Base-by-base conservation (phyloP, 495 filamentous ascomycete species). In the Penicillium chermesinum region DNA sequence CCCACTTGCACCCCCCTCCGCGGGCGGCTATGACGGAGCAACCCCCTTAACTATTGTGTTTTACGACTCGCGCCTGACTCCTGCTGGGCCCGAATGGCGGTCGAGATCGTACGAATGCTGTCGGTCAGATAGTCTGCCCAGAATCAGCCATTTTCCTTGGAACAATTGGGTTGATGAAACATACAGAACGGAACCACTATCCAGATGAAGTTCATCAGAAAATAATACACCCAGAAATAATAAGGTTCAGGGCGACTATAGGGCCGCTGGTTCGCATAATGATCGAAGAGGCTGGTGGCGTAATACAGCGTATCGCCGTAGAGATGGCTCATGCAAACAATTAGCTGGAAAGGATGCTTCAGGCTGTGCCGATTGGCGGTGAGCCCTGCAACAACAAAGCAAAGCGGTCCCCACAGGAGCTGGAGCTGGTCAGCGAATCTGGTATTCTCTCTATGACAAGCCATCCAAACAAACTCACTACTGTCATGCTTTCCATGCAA, bases 201-300 rank as follows among this genome's bases (percentile, higher is more conserved):
- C 90, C 90, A 96, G 43, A 90, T 86, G 38, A 81, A 73, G 59
- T 96, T 96, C 79, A 95, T 85, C 14, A 85, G 75, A 16, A 90
- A 79, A 59, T 87, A 96, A 61, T 96, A 96, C 12, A 83, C 65
- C 88, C 89, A 96, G 61, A 87, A 95, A 61, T 94, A 96, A 49
- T 83, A 76, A 3, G 72, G 59, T 65, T 95, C 90, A 3, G 90
- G 87, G 48, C 89, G 74, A 54, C 81, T 87, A 61, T 89, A 86
- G 3, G 74, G 70, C 4, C 74, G 53, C 0, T 75, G 75, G 33
- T 74, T 68, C 52, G 76, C 69, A 52, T 74, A 78, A 51, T 81
- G 69, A 46, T 89, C 86, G 53, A 82, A 83, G 57, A 83, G 69
- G 65, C 84, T 86, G 0, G 90, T 96, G 2, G 80, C 80, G 67